Percentiles rank a stretch among this genome's conserved stretches.
phyloP scores from a whole-genome alignment of 1,139 yeast species.

The Yamadazyma aaseri region DNA sequence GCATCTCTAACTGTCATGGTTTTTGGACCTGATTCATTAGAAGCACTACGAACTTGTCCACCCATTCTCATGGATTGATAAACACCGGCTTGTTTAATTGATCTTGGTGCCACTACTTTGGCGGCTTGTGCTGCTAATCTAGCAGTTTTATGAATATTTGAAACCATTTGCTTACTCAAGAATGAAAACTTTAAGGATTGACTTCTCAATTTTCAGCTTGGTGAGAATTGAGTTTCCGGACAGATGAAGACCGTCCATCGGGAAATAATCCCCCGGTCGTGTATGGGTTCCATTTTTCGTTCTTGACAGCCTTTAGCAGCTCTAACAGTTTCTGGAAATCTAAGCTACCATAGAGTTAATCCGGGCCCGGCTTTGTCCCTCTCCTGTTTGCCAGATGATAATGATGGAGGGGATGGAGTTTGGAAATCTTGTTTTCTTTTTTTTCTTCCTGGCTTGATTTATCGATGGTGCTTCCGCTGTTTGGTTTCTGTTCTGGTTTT shows the following conservation, averaged over 20 bases:
- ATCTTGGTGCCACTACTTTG: conserved; percentile 14
- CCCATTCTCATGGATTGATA: conserved; percentile 40
- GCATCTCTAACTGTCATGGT: conserved; percentile 96
- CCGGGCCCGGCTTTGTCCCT: too few species aligned
- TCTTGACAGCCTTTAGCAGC: too few species aligned
- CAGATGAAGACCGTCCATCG: conserved; percentile 14
- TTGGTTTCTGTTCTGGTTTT: too few species aligned
- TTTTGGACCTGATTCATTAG: conserved; percentile 53
- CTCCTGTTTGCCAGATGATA: too few species aligned
- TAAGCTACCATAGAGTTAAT: too few species aligned
- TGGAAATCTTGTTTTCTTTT: too few species aligned
- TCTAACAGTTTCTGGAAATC: too few species aligned
- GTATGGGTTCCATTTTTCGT: too few species aligned
- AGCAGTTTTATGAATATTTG: conserved; percentile 48
- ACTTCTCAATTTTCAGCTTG: conserved; percentile 1
- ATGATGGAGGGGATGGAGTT: too few species aligned
- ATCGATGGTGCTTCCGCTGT: too few species aligned
- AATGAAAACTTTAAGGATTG: conserved; percentile 1
- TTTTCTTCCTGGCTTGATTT: too few species aligned
- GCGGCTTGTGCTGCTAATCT: conserved; percentile 43
- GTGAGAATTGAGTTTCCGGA: conserved; percentile 8
- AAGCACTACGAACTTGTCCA: conserved; percentile 38
- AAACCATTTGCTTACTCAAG: conserved; percentile 18
- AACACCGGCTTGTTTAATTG: conserved; percentile 27
- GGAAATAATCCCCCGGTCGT: conserved; percentile 1